Percentiles rank a stretch among this genome's conserved stretches.
Conservation (phyloP, 805 yeast genomes). For the Pichia membranifaciens region DNA sequence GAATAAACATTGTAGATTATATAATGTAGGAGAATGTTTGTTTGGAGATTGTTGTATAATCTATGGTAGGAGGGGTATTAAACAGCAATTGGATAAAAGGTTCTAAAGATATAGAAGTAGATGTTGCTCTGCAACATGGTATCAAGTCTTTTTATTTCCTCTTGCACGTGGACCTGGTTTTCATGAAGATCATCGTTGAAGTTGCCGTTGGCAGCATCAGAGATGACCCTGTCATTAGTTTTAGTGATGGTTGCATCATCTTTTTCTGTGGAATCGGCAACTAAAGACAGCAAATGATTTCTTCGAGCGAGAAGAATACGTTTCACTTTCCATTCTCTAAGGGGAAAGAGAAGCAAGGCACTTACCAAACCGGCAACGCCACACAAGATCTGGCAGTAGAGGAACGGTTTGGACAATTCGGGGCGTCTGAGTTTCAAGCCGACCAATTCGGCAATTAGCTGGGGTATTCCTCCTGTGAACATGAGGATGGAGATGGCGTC, state of each 20-base stretch:
- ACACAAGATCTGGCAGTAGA: constrained; percentile 57
- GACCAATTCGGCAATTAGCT: constrained; percentile 29
- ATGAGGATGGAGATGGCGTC: constrained; percentile 26
- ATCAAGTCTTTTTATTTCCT: constrained; percentile 11
- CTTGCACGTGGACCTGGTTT: background rate
- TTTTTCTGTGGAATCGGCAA: no score
- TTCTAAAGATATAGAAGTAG: constrained; percentile 17
- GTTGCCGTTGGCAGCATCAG: no score
- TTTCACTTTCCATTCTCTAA: constrained; percentile 52
- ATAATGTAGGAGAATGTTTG: no score
- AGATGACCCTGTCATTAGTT: no score
- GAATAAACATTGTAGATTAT: no score
- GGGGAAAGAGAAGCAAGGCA: constrained; percentile 38
- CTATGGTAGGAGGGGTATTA: constrained; percentile 8
- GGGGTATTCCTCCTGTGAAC: constrained; percentile 28
- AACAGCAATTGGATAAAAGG: constrained; percentile 27
- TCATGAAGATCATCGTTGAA: no score
- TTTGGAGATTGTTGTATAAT: no score
- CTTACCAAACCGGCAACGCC: constrained; percentile 41
- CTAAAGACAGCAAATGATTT: constrained; percentile 1
- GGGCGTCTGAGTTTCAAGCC: constrained; percentile 27
- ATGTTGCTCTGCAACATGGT: constrained; percentile 9
- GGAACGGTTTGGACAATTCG: constrained; percentile 38
- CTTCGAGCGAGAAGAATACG: constrained; percentile 31
- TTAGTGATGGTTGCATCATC: no score